phyloP scores from a whole-genome alignment of 2,329 filamentous ascomycete species.

The Chaetomiaceae sp. region DNA sequence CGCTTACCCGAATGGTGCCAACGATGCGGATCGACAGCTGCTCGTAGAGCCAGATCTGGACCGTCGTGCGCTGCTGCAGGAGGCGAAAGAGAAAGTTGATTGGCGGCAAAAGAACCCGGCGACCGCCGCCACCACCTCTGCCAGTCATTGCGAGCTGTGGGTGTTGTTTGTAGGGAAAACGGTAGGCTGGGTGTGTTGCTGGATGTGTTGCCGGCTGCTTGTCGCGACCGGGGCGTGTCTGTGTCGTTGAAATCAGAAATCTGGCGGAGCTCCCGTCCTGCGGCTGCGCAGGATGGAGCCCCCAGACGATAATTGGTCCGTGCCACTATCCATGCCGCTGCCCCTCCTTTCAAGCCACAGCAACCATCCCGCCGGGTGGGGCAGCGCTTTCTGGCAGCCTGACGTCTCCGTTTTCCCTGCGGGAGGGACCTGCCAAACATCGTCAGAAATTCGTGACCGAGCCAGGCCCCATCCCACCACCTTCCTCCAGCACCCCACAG shows the following conservation, averaged over 20 bases:
- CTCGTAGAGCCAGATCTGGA: conserved; percentile 96
- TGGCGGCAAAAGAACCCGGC: conserved; percentile 56
- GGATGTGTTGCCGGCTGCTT: too few species aligned
- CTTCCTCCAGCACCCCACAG: conserved; percentile 1
- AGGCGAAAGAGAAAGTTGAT: conserved; percentile 40
- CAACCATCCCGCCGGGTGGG: conserved; percentile 10
- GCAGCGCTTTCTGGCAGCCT: conserved; percentile 21
- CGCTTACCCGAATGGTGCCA: conserved; percentile 82
- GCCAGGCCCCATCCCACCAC: conserved; percentile 8
- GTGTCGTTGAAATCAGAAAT: conserved; percentile 22
- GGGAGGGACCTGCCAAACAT: conserved; percentile 8
- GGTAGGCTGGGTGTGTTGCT: background rate
- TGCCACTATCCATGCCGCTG: conserved; percentile 19
- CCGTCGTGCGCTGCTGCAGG: conserved; percentile 65
- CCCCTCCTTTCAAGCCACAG: conserved; percentile 19
- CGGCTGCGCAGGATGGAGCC: conserved; percentile 3
- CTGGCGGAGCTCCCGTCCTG: conserved; percentile 13
- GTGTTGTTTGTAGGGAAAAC: conserved; percentile 1
- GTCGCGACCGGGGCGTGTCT: conserved; percentile 21
- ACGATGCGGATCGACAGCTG: conserved; percentile 92
- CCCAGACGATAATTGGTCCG: background rate
- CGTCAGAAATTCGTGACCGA: conserved; percentile 8
- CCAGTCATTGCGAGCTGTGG: conserved; percentile 47
- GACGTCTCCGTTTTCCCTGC: conserved; percentile 19
- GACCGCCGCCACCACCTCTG: conserved; percentile 55